phyloP scores from a whole-genome alignment of 1,284 basidiomycete genomes.

The Pulveroboletus sp. region DNA sequence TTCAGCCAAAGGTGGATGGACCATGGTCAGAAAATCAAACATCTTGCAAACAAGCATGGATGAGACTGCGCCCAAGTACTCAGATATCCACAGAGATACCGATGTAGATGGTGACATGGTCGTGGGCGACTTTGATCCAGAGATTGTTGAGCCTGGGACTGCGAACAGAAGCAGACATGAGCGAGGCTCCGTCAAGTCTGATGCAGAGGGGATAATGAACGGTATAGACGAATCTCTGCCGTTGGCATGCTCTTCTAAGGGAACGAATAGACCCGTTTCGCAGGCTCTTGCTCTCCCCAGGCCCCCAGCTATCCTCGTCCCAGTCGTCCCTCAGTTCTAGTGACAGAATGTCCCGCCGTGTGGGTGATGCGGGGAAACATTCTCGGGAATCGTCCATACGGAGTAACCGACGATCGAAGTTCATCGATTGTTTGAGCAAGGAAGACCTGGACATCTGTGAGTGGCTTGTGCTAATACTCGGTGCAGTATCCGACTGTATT shows the following conservation, averaged over 20 bases:
- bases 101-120: slow-evolving; percentile 75
- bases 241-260: slow-evolving; percentile 23
- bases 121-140: slow-evolving; percentile 68
- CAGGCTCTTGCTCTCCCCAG: slow-evolving; percentile 39
- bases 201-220: slow-evolving; percentile 70
- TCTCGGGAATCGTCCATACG: slow-evolving; percentile 74
- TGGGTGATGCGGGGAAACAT: slow-evolving; percentile 53
- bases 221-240: slow-evolving; percentile 47
- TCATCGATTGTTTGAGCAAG: slow-evolving; percentile 67
- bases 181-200: slow-evolving; percentile 56
- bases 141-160: slow-evolving; percentile 42
- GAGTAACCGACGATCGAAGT: slow-evolving; percentile 70
- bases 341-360: slow-evolving; percentile 20
- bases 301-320: slow-evolving; percentile 37
- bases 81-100: slow-evolving; percentile 44
- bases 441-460: slow-evolving; percentile 80
- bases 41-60: slow-evolving; percentile 29
- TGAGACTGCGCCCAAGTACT: slow-evolving; percentile 37
- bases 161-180: slow-evolving; percentile 46
- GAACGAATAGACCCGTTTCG: slow-evolving; percentile 56
- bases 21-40: slow-evolving; percentile 56
- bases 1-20: slow-evolving; percentile 64
- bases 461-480: neutral
- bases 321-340: slow-evolving; percentile 28
- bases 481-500: slow-evolving; percentile 1